These are phyloP conservation scores for Brassica carinata DNA, from an alignment of 345 rosid species.

Conservation along the genomic window DNA sequence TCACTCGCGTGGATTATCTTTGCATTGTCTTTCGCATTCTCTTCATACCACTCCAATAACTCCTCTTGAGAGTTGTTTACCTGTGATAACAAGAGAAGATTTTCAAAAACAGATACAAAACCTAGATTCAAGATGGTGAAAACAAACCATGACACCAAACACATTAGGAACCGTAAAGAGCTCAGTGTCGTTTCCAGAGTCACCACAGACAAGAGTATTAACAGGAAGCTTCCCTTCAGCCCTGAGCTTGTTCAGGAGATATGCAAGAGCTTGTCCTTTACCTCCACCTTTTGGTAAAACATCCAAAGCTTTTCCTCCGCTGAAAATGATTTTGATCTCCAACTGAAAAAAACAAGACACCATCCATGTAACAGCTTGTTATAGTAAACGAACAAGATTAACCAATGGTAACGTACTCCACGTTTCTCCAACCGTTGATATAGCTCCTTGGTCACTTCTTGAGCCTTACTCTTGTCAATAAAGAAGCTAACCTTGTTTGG, in stretches of 20 bases:
- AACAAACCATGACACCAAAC: slow-evolving; percentile 85
- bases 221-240: slow-evolving; percentile 64
- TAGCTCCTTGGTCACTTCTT: slow-evolving; percentile 55
- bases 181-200: slow-evolving; percentile 97
- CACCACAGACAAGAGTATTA: slow-evolving; percentile 92
- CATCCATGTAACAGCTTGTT: neutral
- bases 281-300: slow-evolving; percentile 92
- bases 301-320: slow-evolving; percentile 92
- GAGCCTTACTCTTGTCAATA: slow-evolving; percentile 75
- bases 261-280: slow-evolving; percentile 96
- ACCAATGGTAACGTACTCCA: slow-evolving; percentile 52
- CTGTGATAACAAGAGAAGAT: slow-evolving; percentile 38
- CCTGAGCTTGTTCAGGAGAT: slow-evolving; percentile 72
- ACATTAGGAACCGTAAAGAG: slow-evolving; percentile 85
- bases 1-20: slow-evolving; percentile 76
- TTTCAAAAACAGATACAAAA: neutral
- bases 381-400: neutral
- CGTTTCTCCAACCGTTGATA: slow-evolving; percentile 59
- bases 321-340: slow-evolving; percentile 84
- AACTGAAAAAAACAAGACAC: slow-evolving; percentile 45
- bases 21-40: slow-evolving; percentile 73
- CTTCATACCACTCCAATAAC: slow-evolving; percentile 81
- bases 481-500: slow-evolving; percentile 83
- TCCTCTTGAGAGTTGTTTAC: slow-evolving; percentile 97
- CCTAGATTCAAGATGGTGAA: neutral